Evolutionary conservation across 768 basidiomycete species (phyloP), one percentile per base, ranked within the genome.

Genomic region (Leccinellum rugosiceps): DNA sequence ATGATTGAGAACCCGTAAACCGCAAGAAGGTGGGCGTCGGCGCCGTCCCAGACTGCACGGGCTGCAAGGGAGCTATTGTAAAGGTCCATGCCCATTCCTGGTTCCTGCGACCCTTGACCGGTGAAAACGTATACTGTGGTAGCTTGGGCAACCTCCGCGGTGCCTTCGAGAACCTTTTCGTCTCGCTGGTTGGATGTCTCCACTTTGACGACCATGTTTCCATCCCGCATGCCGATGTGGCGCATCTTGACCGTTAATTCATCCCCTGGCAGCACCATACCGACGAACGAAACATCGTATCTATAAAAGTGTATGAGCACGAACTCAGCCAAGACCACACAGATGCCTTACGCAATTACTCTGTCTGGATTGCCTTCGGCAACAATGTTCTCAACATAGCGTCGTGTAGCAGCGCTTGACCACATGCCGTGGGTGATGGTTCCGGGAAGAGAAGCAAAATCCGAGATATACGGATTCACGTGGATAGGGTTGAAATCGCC

Each of bases 401-500:
- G 85, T 59, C 97, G 84, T 11, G 94, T 95, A 9, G 95, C 94
- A 50, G 97, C 97, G 64, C 91, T 94, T 2, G 93, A 87, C 92
- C 94, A 98, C 77, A 98, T 84, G 53, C 97, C 97, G 67, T 98
- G 97, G 3, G 97, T 98, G 68, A 99, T 98, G 10, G 97, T 99
- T 14, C 91, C 89, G 25, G 96, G 95, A 14, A 99, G 85, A 6
- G 87, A 83, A 2, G 96, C 95, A 60, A 89, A 92, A 70, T 94
- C 88, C 23, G 97, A 85, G 78, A 99, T 98, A 80, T 98, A 98
- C 0, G 97, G 96, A 74, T 99, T 98, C 72, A 97, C 80, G 72
- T 99, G 97, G 64, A 99, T 99, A 28, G 97, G 97, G 73, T 99
- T 98, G 80, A 93, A 98, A 74, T 99, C 96, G 46, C 96, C 95